phyloP scores from a whole-genome alignment of 495 filamentous ascomycete genomes.

The Staphylotrichum tortipilum region DNA sequence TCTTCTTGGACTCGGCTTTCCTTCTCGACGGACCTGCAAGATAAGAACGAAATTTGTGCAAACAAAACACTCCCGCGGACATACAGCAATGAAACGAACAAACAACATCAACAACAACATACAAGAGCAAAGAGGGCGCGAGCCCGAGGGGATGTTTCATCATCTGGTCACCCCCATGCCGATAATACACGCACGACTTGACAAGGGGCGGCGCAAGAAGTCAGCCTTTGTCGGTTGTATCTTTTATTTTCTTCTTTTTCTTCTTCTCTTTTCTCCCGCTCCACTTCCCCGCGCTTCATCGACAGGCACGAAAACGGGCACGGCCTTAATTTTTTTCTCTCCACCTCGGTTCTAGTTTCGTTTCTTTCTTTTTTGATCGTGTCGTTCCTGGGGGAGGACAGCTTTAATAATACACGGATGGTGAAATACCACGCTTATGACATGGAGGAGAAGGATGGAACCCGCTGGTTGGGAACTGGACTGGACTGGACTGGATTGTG shows the following conservation, averaged over 20 bases:
- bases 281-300: background rate
- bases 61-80: constrained; percentile 1
- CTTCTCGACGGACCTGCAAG: background rate
- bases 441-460: background rate
- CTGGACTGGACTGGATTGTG: no score
- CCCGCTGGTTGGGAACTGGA: no score
- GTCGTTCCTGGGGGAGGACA: background rate
- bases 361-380: background rate
- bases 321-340: background rate
- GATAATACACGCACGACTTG: background rate
- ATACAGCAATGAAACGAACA: background rate
- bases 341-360: background rate
- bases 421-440: background rate
- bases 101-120: background rate
- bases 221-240: no score
- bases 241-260: no score
- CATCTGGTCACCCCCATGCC: background rate
- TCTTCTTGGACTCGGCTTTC: background rate
- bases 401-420: no score
- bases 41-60: background rate
- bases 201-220: background rate
- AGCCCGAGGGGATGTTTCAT: constrained; percentile 4
- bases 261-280: background rate
- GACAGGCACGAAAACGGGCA: constrained; percentile 10
- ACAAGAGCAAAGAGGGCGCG: constrained; percentile 13